Evolutionary conservation across 2,329 filamentous ascomycete genomes (phyloP).

Genomic region (Apiospora hydei): DNA sequence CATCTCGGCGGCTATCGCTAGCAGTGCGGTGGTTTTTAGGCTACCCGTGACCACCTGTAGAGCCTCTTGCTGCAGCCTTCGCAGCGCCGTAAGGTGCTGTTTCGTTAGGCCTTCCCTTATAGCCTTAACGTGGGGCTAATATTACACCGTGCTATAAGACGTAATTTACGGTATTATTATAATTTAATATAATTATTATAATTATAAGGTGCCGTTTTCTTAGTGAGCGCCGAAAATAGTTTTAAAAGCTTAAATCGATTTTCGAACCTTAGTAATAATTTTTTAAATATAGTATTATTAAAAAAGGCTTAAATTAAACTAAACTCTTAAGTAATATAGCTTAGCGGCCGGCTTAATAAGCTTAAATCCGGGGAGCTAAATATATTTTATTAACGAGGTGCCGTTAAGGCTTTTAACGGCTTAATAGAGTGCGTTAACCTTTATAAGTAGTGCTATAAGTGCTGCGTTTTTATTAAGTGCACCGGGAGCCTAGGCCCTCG

Average conservation of each 20-base stretch:
- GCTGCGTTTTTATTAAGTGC: neutral
- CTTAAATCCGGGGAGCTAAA: neutral
- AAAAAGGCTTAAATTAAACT: neutral
- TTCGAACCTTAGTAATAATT: neutral
- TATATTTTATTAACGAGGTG: neutral
- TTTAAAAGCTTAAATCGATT: neutral
- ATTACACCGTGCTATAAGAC: neutral
- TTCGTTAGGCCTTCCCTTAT: neutral
- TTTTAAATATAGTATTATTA: neutral
- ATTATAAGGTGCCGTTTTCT: neutral
- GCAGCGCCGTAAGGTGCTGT: neutral
- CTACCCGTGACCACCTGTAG: neutral
- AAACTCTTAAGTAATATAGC: neutral
- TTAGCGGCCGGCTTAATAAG: neutral
- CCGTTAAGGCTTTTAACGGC: neutral
- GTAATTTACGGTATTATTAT: neutral
- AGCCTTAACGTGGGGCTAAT: neutral
- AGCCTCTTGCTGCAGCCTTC: neutral
- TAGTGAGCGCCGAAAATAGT: neutral
- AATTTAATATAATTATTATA: neutral
- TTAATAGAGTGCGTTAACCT: too few relatives aligned
- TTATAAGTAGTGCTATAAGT: neutral
- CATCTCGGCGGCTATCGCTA: neutral
- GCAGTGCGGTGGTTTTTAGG: neutral
- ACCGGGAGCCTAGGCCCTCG: too few relatives aligned